Base-by-base conservation (phyloP, 2,329 filamentous ascomycete species). In the Fusarium piperis region DNA sequence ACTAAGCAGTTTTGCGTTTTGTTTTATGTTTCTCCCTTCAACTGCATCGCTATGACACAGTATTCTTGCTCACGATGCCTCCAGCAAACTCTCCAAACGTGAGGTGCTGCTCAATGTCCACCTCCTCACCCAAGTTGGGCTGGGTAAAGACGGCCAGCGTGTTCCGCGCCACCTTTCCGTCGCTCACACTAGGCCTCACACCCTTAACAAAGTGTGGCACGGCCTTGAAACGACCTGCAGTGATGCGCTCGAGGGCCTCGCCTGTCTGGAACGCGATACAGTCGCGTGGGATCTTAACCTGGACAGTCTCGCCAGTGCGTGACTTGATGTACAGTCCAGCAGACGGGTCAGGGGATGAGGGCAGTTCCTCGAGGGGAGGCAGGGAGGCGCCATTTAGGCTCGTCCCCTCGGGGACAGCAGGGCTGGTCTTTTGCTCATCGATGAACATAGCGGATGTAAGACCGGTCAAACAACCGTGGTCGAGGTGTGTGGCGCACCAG, bases 101-200 rank as follows among this genome's bases (percentile, higher is more conserved):
- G 63, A 90, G 85, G 38, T 88, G 87, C 75, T 89, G 86, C 78
- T 88, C 85, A 64, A 89, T 86, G 77, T 95, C 93, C 15, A 95
- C 92, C 82, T 90, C 88, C 74, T 95, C 93, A 75, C 89, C 93
- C 67, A 98, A 81, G 83, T 98, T 97, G 26, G 96, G 96, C 87
- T 99, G 96, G 65, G 95, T 99, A 78, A 98, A 99, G 11, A 98
- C 94, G 1, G 96, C 96, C 73, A 99, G 83, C 11, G 96, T 99
- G 83, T 98, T 98, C 65, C 92, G 85, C 30, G 92, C 93, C 66
- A 95, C 87, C 30, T 84, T 83, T 2, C 84, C 85, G 15, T 82
- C 83, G 64, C 85, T 81, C 38, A 81, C 83, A 48, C 85, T 87
- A 1, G 88, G 85, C 71, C 88, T 86, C 6, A 92, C 91, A 0